Conservation (phyloP, 2,329 filamentous ascomycete species). For the Neonectria ditissima region DNA sequence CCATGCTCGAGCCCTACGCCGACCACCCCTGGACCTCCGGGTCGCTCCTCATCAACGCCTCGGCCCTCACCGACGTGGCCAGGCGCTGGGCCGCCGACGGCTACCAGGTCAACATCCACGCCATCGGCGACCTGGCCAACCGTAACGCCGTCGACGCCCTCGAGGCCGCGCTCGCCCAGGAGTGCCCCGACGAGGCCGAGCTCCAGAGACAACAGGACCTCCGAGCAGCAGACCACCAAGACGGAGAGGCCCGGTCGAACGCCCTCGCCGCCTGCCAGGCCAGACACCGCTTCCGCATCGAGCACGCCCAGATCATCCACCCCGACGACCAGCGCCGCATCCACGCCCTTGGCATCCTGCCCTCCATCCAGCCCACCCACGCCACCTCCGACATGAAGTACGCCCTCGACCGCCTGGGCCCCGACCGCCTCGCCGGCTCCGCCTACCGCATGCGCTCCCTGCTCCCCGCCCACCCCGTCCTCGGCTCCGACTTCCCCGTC, state of each 20-base stretch:
- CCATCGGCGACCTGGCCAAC: slow-evolving; percentile 78
- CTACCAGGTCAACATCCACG: slow-evolving; percentile 79
- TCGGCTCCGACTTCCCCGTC: slow-evolving; percentile 79
- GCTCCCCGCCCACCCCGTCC: slow-evolving; percentile 63
- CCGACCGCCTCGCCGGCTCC: slow-evolving; percentile 62
- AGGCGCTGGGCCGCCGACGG: slow-evolving; percentile 69
- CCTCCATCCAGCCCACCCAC: slow-evolving; percentile 78
- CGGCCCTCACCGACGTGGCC: slow-evolving; percentile 65
- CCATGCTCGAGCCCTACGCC: slow-evolving; percentile 76
- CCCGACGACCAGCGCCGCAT: slow-evolving; percentile 72
- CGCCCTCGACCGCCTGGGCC: slow-evolving; percentile 70
- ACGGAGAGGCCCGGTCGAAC: slow-evolving; percentile 23
- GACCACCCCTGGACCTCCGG: slow-evolving; percentile 72
- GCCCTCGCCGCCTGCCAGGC: slow-evolving; percentile 63
- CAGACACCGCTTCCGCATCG: slow-evolving; percentile 72
- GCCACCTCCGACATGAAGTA: slow-evolving; percentile 79
- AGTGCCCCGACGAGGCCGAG: slow-evolving; percentile 59
- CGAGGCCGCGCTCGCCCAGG: slow-evolving; percentile 63
- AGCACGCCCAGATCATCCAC: slow-evolving; percentile 78
- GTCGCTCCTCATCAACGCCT: slow-evolving; percentile 75
- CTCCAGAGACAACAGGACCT: slow-evolving; percentile 26
- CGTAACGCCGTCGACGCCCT: slow-evolving; percentile 73
- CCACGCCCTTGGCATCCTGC: slow-evolving; percentile 69
- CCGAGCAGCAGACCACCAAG: slow-evolving; percentile 6
- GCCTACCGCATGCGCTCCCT: slow-evolving; percentile 77